Base-by-base conservation (phyloP, 805 yeast species). In the Scheffersomyces amazonensis region DNA sequence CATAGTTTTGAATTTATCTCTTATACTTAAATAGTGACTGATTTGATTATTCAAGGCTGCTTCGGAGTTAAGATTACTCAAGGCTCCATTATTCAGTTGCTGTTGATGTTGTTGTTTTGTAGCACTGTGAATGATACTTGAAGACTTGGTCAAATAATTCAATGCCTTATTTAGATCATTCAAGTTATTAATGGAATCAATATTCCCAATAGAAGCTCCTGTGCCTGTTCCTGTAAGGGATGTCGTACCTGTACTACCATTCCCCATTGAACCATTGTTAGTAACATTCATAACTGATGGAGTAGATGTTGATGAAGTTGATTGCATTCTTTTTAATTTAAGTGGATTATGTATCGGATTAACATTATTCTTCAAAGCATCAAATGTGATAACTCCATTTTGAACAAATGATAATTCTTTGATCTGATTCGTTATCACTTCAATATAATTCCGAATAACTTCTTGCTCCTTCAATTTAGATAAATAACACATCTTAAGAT, bases 381-480 rank as follows among this genome's bases (percentile, higher is more conserved):
- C 73, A 36, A 64, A 55, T 0, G 73, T 62, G 34, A 69, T 67
- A 28, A 66, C 70, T 4, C 74, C 74, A 42, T 62, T 67, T 44
- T 66, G 69, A 4, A 68, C 71, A 46, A 69, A 67, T 32, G 54
- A 57, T 23, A 69, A 54, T 42, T 68, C 73, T 40, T 67, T 66
- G 40, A 69, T 69, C 45, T 69, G 74, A 41, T 64, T 66, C 34
- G 61, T 57, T 18, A 69, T 56, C 8, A 66, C 63, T 19, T 68
- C 74, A 32, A 68, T 68, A 40, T 69, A 69, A 44, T 66, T 68
- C 18, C 62, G 50, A 12, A 69, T 64, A 21, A 69, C 51, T 41
- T 66, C 71, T 46, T 69, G 73, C 39, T 69, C 74, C 40, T 68
- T 68, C 15, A 69, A 47, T 44, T 63, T 62, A 9, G 67, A 48